Evolutionary conservation across 768 basidiomycete species (phyloP).

Genomic region (Thelephora aurantiotincta): DNA sequence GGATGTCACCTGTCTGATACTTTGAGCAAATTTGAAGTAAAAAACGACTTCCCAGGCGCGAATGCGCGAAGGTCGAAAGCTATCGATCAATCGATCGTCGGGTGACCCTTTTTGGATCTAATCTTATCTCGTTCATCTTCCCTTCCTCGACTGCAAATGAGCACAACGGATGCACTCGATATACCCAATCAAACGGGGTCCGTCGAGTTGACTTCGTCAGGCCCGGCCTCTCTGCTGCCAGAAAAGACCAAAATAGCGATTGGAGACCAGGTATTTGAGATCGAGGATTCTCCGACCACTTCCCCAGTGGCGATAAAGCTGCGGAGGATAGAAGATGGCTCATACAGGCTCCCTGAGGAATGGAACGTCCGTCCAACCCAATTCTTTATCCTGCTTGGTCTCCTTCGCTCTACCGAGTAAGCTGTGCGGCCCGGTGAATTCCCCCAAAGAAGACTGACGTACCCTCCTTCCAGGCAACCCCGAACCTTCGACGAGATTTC

Average conservation of each 20-base stretch:
- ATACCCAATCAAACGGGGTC: too few relatives aligned
- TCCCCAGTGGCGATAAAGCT: background rate
- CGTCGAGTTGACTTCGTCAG: background rate
- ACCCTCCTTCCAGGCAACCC: slow-evolving; percentile 3
- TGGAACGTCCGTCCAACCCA: background rate
- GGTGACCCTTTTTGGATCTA: too few relatives aligned
- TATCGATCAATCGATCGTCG: too few relatives aligned
- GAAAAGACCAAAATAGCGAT: background rate
- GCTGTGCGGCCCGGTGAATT: background rate
- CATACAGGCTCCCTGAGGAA: background rate
- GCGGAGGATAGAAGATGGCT: background rate
- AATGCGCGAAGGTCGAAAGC: too few relatives aligned
- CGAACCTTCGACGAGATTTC: slow-evolving; percentile 30
- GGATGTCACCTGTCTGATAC: too few relatives aligned
- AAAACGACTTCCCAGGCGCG: too few relatives aligned
- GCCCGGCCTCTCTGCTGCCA: background rate
- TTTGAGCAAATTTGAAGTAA: too few relatives aligned
- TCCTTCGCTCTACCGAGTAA: background rate
- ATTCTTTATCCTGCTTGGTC: background rate
- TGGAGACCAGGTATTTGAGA: background rate
- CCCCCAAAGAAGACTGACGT: background rate
- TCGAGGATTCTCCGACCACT: background rate
- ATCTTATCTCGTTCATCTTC: too few relatives aligned
- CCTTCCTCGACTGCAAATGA: too few relatives aligned
- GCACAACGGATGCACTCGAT: too few relatives aligned